Evolutionary conservation across 495 filamentous ascomycete genomes (phyloP), one percentile per base, ranked within the genome.

Genomic region (Penicillium paxilli): DNA sequence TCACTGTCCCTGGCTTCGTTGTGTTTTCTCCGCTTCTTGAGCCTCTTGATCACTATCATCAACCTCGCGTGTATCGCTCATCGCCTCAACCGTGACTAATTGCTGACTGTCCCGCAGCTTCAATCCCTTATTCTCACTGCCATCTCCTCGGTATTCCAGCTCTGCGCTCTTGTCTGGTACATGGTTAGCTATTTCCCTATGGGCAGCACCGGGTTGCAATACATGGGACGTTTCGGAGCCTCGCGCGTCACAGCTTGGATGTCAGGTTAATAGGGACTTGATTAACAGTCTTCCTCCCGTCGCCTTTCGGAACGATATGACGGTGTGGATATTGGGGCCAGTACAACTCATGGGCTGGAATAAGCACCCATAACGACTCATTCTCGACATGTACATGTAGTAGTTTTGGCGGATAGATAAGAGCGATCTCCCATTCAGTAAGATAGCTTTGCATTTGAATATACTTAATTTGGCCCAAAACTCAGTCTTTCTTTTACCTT

Each of bases 181-280:
- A 78, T 96, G 9, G 87, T 98, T 71, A 94, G 89, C 74, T 98
- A 98, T 75, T 98, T 98, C 68, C 94, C 94, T 2, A 96, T 97
- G 92, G 94, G 94, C 21, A 89, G 88, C 45, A 91, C 84, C 45
- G 91, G 93, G 17, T 72, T 97, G 56, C 86, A 92, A 58, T 87
- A 96, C 59, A 91, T 91, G 62, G 88, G 90, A 35, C 84, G 83
- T 11, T 91, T 96, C 59, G 94, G 93, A 9, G 90, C 87, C 16
- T 87, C 86, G 68, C 79, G 91, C 60, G 89, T 95, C 14, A 80
- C 90, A 10, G 80, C 91, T 50, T 98, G 94, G 94, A 88, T 98
- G 83, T 86, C 83, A 46, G 86, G 87, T 49, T 96, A 72, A 42
- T 32, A 10, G n/a, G 8, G 17, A 38, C 14, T 38, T 7, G 35